Percentiles rank a stretch among this genome's conserved stretches.
phyloP scores from a whole-genome alignment of 169 alveolate species.

The Cryptosporidium andersoni region DNA sequence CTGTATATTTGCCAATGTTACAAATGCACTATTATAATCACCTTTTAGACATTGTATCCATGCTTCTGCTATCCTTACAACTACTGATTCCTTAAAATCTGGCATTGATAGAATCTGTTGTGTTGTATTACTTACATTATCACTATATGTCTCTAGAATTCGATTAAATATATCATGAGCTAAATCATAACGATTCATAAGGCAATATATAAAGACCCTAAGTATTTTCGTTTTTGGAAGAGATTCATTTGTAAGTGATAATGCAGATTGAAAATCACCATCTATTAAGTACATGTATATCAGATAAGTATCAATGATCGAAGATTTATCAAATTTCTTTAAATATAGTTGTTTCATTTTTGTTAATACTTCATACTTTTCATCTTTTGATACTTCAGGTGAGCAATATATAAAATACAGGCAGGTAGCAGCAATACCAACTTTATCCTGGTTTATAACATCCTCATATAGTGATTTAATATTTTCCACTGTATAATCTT shows the following conservation, averaged over 20 bases:
- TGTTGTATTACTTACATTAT: slow-evolving; percentile 8
- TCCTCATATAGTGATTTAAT: slow-evolving; percentile 25
- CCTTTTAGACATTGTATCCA: slow-evolving; percentile 67
- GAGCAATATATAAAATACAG: slow-evolving; percentile 17
- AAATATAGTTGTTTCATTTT: slow-evolving; percentile 42
- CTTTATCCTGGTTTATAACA: slow-evolving; percentile 19
- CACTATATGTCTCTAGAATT: slow-evolving; percentile 32
- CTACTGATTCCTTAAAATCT: slow-evolving; percentile 35
- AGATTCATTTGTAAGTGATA: slow-evolving; percentile 15
- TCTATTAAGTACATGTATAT: slow-evolving; percentile 24
- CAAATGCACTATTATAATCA: slow-evolving; percentile 55
- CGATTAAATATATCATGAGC: slow-evolving; percentile 40
- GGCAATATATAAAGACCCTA: slow-evolving; percentile 50
- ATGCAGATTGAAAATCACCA: slow-evolving; percentile 36
- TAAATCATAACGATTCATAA: slow-evolving; percentile 36
- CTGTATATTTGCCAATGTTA: slow-evolving; percentile 66
- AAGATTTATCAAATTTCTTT: slow-evolving; percentile 2
- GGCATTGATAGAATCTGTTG: not conserved
- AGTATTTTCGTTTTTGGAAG: slow-evolving; percentile 28
- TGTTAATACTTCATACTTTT: slow-evolving; percentile 23
- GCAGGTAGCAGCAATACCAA: slow-evolving; percentile 51
- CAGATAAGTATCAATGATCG: slow-evolving; percentile 3
- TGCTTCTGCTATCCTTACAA: slow-evolving; percentile 49
- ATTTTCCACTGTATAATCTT: slow-evolving; percentile 12
- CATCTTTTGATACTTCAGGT: slow-evolving; percentile 35